Conservation (phyloP, 2,329 filamentous ascomycete species). For the Ustulina deusta region DNA sequence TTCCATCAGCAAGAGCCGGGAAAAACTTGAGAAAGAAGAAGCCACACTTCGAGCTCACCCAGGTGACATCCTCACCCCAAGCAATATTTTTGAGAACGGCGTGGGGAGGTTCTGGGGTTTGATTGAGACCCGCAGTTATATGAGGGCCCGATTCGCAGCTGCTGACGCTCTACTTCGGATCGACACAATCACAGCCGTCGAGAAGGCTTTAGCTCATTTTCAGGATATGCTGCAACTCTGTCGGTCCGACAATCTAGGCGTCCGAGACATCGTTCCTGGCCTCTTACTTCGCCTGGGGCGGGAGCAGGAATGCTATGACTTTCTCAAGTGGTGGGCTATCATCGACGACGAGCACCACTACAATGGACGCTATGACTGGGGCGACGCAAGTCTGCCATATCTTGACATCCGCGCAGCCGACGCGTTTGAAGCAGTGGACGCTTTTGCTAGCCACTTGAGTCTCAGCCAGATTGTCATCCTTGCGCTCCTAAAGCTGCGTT, state of each 20-base stretch:
- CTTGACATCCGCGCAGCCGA: constrained; percentile 39
- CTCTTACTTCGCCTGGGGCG: constrained; percentile 49
- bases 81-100: constrained; percentile 47
- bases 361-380: constrained; percentile 26
- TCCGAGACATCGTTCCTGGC: constrained; percentile 42
- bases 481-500: constrained; percentile 38
- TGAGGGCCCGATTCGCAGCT: constrained; percentile 50
- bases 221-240: constrained; percentile 42
- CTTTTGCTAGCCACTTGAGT: constrained; percentile 30
- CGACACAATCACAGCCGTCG: constrained; percentile 49
- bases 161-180: constrained; percentile 49
- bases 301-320: constrained; percentile 58
- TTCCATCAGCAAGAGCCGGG: constrained; percentile 39
- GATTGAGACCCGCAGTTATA: constrained; percentile 53
- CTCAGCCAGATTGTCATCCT: constrained; percentile 38
- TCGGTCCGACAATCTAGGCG: constrained; percentile 42
- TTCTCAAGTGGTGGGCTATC: constrained; percentile 60
- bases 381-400: constrained; percentile 37
- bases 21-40: constrained; percentile 43
- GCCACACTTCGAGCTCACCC: constrained; percentile 38
- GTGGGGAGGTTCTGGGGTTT: constrained; percentile 54
- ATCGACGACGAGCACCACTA: constrained; percentile 35
- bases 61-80: constrained; percentile 16
- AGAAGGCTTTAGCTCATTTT: constrained; percentile 38
- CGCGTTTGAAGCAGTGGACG: constrained; percentile 37